Evolutionary conservation across 2,329 filamentous ascomycete species (phyloP).

Genomic region (Fusarium sp.): DNA sequence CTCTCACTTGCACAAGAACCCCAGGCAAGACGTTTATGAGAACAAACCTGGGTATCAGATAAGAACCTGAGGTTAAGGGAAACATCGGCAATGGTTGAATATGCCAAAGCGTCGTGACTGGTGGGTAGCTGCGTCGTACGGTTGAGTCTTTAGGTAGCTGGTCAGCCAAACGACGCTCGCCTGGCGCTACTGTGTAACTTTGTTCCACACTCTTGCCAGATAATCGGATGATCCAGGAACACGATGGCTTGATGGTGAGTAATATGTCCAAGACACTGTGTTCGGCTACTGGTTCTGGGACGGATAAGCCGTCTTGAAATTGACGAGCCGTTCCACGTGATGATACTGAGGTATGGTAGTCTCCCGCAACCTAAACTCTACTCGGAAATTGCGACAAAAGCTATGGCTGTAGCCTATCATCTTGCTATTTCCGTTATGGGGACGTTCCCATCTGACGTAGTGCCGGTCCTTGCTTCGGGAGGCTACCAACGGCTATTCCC

Average conservation of each 20-base stretch:
- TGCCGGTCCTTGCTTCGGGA: slow-evolving; percentile 1
- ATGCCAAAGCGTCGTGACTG: slow-evolving; percentile 5
- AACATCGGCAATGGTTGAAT: neutral
- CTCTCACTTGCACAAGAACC: slow-evolving; percentile 10
- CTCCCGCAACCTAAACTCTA: slow-evolving; percentile 5
- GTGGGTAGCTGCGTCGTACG: slow-evolving; percentile 12
- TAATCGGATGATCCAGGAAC: slow-evolving; percentile 2
- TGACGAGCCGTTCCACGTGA: slow-evolving; percentile 15
- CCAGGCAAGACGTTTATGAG: neutral
- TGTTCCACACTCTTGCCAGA: slow-evolving; percentile 25
- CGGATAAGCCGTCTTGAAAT: neutral
- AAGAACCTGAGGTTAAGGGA: neutral
- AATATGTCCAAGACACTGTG: slow-evolving; percentile 12
- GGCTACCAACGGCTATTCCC: slow-evolving; percentile 8
- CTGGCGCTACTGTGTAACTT: slow-evolving; percentile 30
- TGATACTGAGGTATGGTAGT: neutral
- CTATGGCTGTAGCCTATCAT: neutral
- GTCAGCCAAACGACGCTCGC: slow-evolving; percentile 12
- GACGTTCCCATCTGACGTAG: neutral
- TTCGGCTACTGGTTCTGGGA: slow-evolving; percentile 11
- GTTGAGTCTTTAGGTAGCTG: slow-evolving; percentile 10
- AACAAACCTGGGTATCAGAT: neutral
- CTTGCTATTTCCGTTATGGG: neutral
- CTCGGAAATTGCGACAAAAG: neutral
- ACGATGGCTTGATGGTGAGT: neutral